These are phyloP conservation scores for Lablab purpureus DNA, from an alignment of 306 rosid species.

Conservation along the genomic window DNA sequence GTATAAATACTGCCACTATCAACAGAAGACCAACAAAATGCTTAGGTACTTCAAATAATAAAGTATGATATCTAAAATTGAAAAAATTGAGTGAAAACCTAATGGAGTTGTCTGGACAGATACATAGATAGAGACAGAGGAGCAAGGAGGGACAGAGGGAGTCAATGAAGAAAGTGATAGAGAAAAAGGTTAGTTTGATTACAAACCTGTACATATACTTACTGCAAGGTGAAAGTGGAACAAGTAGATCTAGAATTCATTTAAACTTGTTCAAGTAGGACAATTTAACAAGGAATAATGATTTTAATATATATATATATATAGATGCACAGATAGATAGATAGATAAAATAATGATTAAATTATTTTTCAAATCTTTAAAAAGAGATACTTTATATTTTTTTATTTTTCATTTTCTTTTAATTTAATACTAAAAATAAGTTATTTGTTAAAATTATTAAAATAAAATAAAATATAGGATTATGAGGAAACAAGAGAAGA, in stretches of 20 bases:
- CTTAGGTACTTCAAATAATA: not conserved
- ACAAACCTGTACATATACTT: not conserved
- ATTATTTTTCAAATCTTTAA: no score
- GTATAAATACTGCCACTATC: not conserved
- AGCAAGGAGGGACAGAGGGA: constrained; percentile 19
- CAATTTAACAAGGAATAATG: no score
- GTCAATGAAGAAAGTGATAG: not conserved
- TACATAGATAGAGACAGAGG: constrained; percentile 5
- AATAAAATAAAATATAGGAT: no score
- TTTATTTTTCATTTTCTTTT: no score
- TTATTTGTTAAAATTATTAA: no score
- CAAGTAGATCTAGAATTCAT: not conserved
- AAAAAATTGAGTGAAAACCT: not conserved
- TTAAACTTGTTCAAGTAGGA: constrained; percentile 23
- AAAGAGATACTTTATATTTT: no score
- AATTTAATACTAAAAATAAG: no score
- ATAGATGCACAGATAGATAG: no score
- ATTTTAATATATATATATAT: no score
- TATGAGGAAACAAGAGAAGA: not conserved
- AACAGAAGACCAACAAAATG: not conserved
- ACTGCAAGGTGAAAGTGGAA: constrained; percentile 17
- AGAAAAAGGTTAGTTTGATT: constrained; percentile 18
- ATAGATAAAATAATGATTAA: no score
- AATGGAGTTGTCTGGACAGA: not conserved
- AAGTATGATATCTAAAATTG: not conserved